Evolutionary conservation across 2,329 filamentous ascomycete species (phyloP).

Genomic region (Trichoderma guizhouense): DNA sequence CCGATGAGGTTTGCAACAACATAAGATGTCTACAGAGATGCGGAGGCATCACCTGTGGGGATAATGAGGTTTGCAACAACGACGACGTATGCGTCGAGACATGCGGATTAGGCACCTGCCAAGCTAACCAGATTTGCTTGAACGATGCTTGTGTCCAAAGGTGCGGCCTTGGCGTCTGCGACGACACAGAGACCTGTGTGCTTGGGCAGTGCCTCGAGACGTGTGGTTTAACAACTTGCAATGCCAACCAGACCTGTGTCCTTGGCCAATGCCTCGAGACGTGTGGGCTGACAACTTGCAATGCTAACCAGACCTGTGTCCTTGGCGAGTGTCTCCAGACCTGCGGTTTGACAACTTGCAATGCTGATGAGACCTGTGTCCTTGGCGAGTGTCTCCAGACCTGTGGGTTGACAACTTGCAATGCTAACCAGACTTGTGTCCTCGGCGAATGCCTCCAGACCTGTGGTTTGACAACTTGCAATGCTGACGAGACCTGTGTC

Average conservation of each 20-base stretch:
- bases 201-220: too few species aligned
- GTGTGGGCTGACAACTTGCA: not conserved
- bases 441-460: not conserved
- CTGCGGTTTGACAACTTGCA: not conserved
- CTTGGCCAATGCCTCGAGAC: not conserved
- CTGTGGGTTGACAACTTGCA: not conserved
- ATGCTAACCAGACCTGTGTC: not conserved
- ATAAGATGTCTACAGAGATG: not conserved
- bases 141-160: not conserved
- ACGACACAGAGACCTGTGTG: not conserved
- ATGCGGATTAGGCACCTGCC: not conserved
- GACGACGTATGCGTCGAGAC: not conserved
- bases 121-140: not conserved
- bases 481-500: not conserved
- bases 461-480: not conserved
- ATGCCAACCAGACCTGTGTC: not conserved
- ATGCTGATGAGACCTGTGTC: not conserved
- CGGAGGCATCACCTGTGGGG: not conserved
- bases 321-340: not conserved
- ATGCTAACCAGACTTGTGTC: not conserved
- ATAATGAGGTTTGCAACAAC: not conserved
- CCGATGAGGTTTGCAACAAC: not conserved
- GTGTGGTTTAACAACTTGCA: too few species aligned
- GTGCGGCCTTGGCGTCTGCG: not conserved
- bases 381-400: not conserved